These are phyloP conservation scores for Arthrobotrys sphaeroides DNA, from an alignment of 2,329 filamentous ascomycete genomes.

Conservation along the genomic window DNA sequence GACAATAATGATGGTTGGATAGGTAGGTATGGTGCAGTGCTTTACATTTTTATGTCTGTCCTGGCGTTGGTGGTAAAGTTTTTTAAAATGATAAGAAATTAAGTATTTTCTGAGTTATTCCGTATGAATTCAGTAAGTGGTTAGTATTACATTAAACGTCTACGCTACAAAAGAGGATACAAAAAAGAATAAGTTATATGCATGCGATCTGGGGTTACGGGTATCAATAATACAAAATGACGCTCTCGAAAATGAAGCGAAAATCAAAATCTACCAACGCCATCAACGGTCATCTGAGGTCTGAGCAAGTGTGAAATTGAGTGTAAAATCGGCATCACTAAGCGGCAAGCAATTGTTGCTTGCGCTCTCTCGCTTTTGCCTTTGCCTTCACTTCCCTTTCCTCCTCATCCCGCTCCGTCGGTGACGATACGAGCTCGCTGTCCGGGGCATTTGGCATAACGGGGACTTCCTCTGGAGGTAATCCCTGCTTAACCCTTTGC, in stretches of 20 bases:
- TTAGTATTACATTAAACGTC: background rate
- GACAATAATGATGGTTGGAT: background rate
- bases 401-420: slow-evolving; percentile 13
- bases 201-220: slow-evolving; percentile 8
- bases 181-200: background rate
- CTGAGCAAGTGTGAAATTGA: background rate
- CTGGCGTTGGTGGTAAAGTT: slow-evolving; percentile 21
- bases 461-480: slow-evolving; percentile 19
- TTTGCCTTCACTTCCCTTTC: slow-evolving; percentile 29
- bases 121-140: background rate
- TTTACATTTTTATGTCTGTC: background rate
- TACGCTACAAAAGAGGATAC: background rate
- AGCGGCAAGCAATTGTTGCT: slow-evolving; percentile 40
- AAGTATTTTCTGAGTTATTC: slow-evolving; percentile 2
- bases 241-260: background rate
- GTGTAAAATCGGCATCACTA: background rate
- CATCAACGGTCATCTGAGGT: background rate
- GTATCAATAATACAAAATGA: slow-evolving; percentile 1
- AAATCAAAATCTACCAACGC: background rate
- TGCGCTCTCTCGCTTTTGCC: slow-evolving; percentile 26
- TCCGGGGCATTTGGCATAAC: slow-evolving; percentile 41
- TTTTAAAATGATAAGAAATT: slow-evolving; percentile 6
- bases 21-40: background rate
- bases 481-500: slow-evolving; percentile 13
- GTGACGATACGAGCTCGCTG: slow-evolving; percentile 8